These are phyloP conservation scores for Salicornia ramosissima DNA, from an alignment of 148 eudicot species.

Conservation along the genomic window DNA sequence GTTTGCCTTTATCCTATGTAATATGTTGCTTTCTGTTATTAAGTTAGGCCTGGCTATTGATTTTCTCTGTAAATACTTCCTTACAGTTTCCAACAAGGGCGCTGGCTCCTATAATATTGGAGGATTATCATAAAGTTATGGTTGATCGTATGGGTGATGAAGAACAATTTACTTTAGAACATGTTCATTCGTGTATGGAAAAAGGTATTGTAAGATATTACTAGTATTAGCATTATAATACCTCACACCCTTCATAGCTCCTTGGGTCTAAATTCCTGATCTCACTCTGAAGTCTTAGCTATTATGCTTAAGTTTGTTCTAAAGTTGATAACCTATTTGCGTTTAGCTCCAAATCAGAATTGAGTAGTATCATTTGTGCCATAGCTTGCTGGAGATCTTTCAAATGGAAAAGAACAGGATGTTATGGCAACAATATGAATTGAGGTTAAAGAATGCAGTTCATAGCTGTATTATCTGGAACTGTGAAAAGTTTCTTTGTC, in stretches of 20 bases:
- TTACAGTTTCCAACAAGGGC: slow-evolving; percentile 90
- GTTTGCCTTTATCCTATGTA: background rate
- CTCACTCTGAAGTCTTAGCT: background rate
- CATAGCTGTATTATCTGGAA: too few species aligned
- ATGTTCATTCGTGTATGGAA: slow-evolving; percentile 68
- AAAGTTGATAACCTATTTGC: background rate
- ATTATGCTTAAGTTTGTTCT: background rate
- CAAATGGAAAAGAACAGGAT: too few species aligned
- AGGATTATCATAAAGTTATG: slow-evolving; percentile 88
- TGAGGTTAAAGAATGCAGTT: too few species aligned
- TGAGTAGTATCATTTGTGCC: too few species aligned
- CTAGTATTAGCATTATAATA: background rate
- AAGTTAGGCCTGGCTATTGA: background rate
- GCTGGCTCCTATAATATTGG: slow-evolving; percentile 80
- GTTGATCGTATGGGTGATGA: slow-evolving; percentile 83
- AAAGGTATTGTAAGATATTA: slow-evolving; percentile 49
- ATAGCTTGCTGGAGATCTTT: too few species aligned
- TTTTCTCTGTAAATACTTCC: slow-evolving; percentile 1
- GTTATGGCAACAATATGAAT: too few species aligned
- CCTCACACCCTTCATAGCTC: background rate
- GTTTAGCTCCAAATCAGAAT: background rate
- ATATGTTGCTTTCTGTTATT: background rate
- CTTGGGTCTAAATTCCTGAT: background rate
- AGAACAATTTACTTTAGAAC: slow-evolving; percentile 68
- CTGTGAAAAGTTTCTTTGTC: too few species aligned